A percentile compares a stretch with the other conserved stretches of the same genome.
phyloP scores from a whole-genome alignment of 768 basidiomycete species.

The Phaeolepiota aurea region DNA sequence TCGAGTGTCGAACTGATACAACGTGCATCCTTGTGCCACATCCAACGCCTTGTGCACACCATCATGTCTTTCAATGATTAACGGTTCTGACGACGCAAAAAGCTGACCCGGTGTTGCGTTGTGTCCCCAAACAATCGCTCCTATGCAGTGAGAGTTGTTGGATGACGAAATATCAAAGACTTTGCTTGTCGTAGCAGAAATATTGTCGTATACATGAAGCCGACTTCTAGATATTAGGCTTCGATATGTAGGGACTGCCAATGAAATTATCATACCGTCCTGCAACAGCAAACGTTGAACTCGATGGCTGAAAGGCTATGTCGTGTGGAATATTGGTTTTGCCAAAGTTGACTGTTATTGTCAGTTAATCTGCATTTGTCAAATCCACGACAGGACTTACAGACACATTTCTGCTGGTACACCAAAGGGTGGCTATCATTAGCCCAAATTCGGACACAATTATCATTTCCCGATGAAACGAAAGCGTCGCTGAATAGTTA shows the following conservation, averaged over 20 bases:
- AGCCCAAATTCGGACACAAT: conserved; percentile 32
- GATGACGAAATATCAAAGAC: conserved; percentile 8
- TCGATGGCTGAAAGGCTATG: conserved; percentile 34
- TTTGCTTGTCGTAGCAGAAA: conserved; percentile 6
- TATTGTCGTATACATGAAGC: conserved; percentile 13
- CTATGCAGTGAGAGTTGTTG: conserved; percentile 22
- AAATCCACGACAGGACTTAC: too few species aligned
- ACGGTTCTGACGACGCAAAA: conserved; percentile 52
- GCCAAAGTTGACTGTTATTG: neutral
- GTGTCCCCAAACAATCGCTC: conserved; percentile 46
- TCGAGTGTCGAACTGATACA: conserved; percentile 29
- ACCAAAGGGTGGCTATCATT: too few species aligned
- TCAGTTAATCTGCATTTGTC: too few species aligned
- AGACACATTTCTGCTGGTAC: too few species aligned
- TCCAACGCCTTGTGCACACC: conserved; percentile 51
- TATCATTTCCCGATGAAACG: conserved; percentile 24
- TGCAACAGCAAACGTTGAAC: conserved; percentile 31
- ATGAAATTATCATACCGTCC: conserved; percentile 20
- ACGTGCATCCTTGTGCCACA: conserved; percentile 11
- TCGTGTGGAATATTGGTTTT: conserved; percentile 24
- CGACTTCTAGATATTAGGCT: conserved; percentile 11
- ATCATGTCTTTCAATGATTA: conserved; percentile 9
- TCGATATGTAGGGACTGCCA: conserved; percentile 12
- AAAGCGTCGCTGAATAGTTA: neutral
- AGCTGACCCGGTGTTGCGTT: conserved; percentile 27